phyloP scores from a whole-genome alignment of 1,139 yeast species.

The Zygosaccharomyces pseudobailii region DNA sequence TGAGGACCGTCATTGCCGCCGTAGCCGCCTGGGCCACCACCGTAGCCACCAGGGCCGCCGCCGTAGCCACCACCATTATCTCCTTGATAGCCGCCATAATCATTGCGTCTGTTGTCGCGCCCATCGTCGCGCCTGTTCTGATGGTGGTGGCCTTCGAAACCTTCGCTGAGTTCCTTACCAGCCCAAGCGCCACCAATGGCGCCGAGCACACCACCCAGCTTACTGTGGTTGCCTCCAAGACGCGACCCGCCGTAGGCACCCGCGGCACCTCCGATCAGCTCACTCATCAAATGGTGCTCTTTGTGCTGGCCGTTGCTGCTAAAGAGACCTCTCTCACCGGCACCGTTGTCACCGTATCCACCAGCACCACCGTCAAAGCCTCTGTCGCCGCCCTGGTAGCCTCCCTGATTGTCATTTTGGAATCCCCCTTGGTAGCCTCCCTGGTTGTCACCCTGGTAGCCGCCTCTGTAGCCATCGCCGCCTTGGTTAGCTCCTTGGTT shows the following conservation, averaged over 20 bases:
- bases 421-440: conserved; percentile 27
- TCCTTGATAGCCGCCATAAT: background rate
- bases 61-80: conserved; percentile 2
- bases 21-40: conserved; percentile 15
- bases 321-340: conserved; percentile 54
- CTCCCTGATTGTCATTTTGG: conserved; percentile 28
- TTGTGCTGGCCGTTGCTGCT: background rate
- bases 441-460: conserved; percentile 29
- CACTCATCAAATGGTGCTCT: conserved; percentile 28
- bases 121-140: conserved; percentile 2
- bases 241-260: conserved; percentile 47
- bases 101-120: background rate
- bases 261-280: conserved; percentile 56
- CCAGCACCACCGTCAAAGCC: conserved; percentile 14
- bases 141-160: conserved; percentile 26
- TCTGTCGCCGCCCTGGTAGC: conserved; percentile 27
- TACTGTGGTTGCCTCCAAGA: conserved; percentile 42
- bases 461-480: conserved; percentile 28
- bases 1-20: conserved; percentile 13
- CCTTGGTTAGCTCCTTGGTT: conserved; percentile 29
- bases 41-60: background rate
- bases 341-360: conserved; percentile 9
- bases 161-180: conserved; percentile 52
- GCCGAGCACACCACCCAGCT: conserved; percentile 52
- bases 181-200: conserved; percentile 58